These are phyloP conservation scores for Pseudogymnoascus sp. DNA, from an alignment of 2,329 filamentous ascomycete genomes.

Conservation along the genomic window DNA sequence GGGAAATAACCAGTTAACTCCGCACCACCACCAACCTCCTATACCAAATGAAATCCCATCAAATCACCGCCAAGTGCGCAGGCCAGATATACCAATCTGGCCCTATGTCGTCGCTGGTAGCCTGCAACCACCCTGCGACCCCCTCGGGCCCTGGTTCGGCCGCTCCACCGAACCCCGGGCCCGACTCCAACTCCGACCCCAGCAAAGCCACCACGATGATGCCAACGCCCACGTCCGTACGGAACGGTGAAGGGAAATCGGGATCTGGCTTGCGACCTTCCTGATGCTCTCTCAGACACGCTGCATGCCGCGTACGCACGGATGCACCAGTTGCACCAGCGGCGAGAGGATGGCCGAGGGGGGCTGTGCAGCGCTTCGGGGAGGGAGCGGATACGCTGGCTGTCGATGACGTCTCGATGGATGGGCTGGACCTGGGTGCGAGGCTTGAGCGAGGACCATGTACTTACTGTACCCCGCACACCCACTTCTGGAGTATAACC, in stretches of 20 bases:
- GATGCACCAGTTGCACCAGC: background rate
- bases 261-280: background rate
- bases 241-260: background rate
- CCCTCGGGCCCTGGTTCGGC: background rate
- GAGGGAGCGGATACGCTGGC: background rate
- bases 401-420: background rate
- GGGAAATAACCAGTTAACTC: conserved; percentile 1
- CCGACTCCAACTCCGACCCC: background rate
- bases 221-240: background rate
- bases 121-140: background rate
- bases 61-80: background rate
- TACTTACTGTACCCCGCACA: background rate
- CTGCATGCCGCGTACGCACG: background rate
- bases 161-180: background rate
- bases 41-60: background rate
- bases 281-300: background rate
- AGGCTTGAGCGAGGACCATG: background rate
- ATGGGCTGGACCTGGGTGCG: background rate
- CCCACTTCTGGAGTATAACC: background rate
- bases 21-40: background rate
- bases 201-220: background rate
- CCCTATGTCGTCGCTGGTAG: background rate
- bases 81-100: background rate
- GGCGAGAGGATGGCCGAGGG: background rate
- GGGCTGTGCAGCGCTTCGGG: background rate